These are phyloP conservation scores for Pecoramyces ruminantium DNA, from an alignment of 192 early-diverging fungal genomes.

Conservation along the genomic window DNA sequence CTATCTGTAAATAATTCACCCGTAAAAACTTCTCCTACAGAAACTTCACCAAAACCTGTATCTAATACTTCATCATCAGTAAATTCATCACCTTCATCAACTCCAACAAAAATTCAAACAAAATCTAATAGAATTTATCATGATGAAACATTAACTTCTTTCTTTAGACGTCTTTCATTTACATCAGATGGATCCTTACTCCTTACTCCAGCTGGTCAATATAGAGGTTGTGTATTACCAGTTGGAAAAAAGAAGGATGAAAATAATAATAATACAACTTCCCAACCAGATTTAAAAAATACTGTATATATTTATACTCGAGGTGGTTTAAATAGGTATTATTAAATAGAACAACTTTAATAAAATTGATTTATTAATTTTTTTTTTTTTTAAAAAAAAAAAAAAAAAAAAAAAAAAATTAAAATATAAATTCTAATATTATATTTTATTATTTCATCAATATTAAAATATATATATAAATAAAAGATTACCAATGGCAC, in stretches of 20 bases:
- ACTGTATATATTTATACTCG: conserved; percentile 51
- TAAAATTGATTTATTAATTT: no score
- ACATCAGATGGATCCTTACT: conserved; percentile 77
- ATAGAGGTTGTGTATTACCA: not conserved
- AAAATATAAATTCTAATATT: no score
- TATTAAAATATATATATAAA: conserved; percentile 7
- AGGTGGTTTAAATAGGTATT: conserved; percentile 17
- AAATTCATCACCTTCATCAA: not conserved
- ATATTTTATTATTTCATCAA: conserved; percentile 1
- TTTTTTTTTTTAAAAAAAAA: no score
- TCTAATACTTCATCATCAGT: not conserved
- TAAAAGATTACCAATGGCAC: conserved; percentile 43
- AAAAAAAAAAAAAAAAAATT: no score
- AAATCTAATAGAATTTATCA: conserved; percentile 41
- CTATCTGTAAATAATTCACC: not conserved
- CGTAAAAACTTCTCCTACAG: not conserved
- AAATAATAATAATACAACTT: not conserved
- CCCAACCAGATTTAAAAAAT: conserved; percentile 24
- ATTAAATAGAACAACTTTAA: not conserved
- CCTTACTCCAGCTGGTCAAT: conserved; percentile 58
- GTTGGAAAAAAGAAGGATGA: conserved; percentile 11
- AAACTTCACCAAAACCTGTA: not conserved
- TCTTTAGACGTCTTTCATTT: conserved; percentile 73
- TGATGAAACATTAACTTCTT: conserved; percentile 78
- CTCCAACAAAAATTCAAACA: not conserved